Percentiles rank a stretch among this genome's conserved stretches.
Evolutionary conservation across 352 stramenopile genomes (phyloP).

Genomic region (Phytophthora foliorum): DNA sequence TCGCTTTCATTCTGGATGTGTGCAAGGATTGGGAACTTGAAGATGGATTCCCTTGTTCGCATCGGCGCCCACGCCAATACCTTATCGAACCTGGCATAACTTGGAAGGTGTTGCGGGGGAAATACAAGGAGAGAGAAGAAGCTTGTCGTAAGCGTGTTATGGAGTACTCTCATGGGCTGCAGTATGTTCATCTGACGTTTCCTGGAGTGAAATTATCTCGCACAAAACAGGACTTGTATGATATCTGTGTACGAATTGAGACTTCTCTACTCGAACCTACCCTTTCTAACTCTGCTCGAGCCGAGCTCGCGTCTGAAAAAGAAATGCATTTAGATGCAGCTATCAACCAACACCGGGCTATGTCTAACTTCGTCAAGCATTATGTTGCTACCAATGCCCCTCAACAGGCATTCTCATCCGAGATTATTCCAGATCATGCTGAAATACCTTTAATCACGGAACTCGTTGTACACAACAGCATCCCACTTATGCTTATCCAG

Average conservation of each 20-base stretch:
- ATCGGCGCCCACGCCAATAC: neutral
- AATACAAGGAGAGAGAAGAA: neutral
- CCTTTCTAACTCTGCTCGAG: neutral
- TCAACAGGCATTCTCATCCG: neutral
- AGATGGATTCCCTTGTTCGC: neutral
- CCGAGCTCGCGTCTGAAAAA: neutral
- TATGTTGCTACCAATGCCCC: neutral
- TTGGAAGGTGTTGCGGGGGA: neutral
- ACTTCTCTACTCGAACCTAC: neutral
- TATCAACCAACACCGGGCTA: neutral
- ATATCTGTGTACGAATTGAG: conserved; percentile 1
- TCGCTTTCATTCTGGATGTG: neutral
- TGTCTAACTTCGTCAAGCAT: conserved; percentile 7
- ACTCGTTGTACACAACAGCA: neutral
- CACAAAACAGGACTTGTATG: conserved; percentile 4
- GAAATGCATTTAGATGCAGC: conserved; percentile 6
- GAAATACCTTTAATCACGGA: neutral
- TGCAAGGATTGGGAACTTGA: neutral
- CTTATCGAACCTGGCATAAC: neutral
- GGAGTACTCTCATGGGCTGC: neutral
- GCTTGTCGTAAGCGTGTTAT: neutral
- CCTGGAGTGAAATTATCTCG: neutral
- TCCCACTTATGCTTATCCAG: conserved; percentile 5
- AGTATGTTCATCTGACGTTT: conserved; percentile 6
- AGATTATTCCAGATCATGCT: neutral